These are phyloP conservation scores for Syncephalastrum monosporum DNA, from an alignment of 371 early-diverging fungal species.

Conservation along the genomic window DNA sequence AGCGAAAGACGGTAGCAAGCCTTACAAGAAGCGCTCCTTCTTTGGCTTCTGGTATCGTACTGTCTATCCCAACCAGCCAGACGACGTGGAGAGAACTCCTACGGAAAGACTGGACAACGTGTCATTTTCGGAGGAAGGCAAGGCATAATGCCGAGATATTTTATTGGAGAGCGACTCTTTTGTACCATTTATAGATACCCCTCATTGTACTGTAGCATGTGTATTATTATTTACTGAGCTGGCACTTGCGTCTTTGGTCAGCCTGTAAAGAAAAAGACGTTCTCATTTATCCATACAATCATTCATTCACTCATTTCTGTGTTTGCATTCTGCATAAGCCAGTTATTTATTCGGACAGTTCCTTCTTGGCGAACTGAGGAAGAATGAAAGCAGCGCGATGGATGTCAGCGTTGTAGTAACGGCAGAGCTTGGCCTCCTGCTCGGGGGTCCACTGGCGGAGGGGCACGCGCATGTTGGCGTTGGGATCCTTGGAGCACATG, in stretches of 20 bases:
- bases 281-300: background rate
- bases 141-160: constrained; percentile 6
- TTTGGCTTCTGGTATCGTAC: constrained; percentile 16
- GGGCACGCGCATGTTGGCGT: constrained; percentile 73
- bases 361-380: constrained; percentile 83
- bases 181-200: background rate
- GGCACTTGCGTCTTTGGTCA: constrained; percentile 21
- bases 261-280: constrained; percentile 23
- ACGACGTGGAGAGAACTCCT: background rate
- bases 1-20: constrained; percentile 16
- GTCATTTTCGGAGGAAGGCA: background rate
- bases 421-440: constrained; percentile 77
- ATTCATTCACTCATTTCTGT: too few species aligned
- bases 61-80: background rate
- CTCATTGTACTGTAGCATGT: constrained; percentile 2
- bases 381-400: constrained; percentile 91
- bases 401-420: constrained; percentile 92
- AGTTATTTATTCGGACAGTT: background rate
- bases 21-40: constrained; percentile 4
- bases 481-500: constrained; percentile 81
- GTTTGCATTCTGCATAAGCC: too few species aligned
- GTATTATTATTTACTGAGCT: constrained; percentile 11
- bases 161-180: background rate
- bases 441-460: constrained; percentile 75
- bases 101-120: too few species aligned